Percentiles rank a stretch among this genome's conserved stretches.
Evolutionary conservation across 495 filamentous ascomycete species (phyloP).

Genomic region (Hyaloscypha hepaticicola): DNA sequence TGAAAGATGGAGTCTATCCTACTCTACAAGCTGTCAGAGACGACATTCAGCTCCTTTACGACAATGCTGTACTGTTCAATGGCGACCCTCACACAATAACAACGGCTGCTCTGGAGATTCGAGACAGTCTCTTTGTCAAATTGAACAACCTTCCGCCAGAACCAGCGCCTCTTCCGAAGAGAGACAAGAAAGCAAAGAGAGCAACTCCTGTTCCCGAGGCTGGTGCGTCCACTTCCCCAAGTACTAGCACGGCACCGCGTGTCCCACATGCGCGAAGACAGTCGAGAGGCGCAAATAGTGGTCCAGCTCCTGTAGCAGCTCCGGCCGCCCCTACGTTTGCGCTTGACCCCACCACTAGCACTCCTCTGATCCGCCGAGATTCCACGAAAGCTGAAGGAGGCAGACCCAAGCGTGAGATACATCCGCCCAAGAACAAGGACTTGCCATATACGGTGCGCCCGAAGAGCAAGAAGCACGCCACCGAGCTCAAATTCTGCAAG

Average conservation of each 20-base stretch:
- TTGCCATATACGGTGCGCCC: conserved; percentile 77
- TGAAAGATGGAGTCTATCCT: conserved; percentile 65
- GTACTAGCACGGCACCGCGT: background rate
- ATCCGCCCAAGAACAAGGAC: conserved; percentile 84
- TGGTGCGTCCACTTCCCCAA: conserved; percentile 36
- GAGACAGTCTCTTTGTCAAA: conserved; percentile 25
- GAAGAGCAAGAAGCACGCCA: conserved; percentile 88
- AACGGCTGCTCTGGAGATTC: conserved; percentile 42
- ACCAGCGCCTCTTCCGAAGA: conserved; percentile 12
- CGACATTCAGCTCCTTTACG: conserved; percentile 72
- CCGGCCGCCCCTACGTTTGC: conserved; percentile 64
- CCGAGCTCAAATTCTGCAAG: conserved; percentile 88
- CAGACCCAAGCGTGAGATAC: conserved; percentile 90
- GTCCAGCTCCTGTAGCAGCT: conserved; percentile 38
- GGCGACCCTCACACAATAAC: conserved; percentile 72
- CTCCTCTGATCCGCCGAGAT: conserved; percentile 91
- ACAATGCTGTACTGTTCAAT: conserved; percentile 81
- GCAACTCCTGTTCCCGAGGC: conserved; percentile 46
- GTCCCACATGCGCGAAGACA: conserved; percentile 30
- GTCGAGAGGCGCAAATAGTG: conserved; percentile 34
- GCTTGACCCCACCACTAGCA: conserved; percentile 67
- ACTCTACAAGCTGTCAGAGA: conserved; percentile 61
- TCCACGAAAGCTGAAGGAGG: conserved; percentile 69
- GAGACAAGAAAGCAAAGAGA: conserved; percentile 47
- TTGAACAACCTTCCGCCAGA: conserved; percentile 20